Conservation (phyloP, 371 early-diverging fungal genomes). For the Mucor racemosus region DNA sequence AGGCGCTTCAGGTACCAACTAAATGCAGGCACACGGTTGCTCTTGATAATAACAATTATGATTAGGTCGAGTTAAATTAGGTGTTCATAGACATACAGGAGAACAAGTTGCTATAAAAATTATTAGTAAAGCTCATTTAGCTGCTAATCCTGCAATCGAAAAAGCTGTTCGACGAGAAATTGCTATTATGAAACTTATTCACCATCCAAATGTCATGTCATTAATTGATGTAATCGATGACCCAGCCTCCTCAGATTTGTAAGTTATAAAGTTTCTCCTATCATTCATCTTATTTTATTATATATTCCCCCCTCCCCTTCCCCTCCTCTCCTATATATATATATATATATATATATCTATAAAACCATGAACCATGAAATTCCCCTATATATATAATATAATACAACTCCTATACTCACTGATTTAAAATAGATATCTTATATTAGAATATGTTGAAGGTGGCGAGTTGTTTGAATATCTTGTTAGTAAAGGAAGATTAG, state of each 20-base stretch:
- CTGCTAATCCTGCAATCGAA: conserved; percentile 63
- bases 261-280: conserved; percentile 27
- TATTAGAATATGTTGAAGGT: conserved; percentile 56
- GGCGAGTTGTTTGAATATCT: conserved; percentile 58
- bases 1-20: conserved; percentile 52
- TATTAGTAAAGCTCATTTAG: conserved; percentile 53
- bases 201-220: conserved; percentile 73
- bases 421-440: conserved; percentile 33
- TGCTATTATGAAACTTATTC: conserved; percentile 74
- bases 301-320: neutral
- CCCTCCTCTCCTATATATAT: neutral
- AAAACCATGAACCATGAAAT: neutral
- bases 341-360: no score
- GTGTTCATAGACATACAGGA: conserved; percentile 47
- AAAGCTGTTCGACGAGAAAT: conserved; percentile 74
- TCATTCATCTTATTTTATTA: neutral
- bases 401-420: neutral
- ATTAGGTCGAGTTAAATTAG: conserved; percentile 53
- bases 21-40: neutral
- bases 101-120: conserved; percentile 59
- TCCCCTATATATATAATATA: conserved; percentile 7
- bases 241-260: conserved; percentile 68
- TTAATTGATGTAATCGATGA: conserved; percentile 79
- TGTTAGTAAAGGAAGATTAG: conserved; percentile 49
- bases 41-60: neutral